phyloP scores from a whole-genome alignment of 495 filamentous ascomycete genomes.

The Penicillium odoratum region DNA sequence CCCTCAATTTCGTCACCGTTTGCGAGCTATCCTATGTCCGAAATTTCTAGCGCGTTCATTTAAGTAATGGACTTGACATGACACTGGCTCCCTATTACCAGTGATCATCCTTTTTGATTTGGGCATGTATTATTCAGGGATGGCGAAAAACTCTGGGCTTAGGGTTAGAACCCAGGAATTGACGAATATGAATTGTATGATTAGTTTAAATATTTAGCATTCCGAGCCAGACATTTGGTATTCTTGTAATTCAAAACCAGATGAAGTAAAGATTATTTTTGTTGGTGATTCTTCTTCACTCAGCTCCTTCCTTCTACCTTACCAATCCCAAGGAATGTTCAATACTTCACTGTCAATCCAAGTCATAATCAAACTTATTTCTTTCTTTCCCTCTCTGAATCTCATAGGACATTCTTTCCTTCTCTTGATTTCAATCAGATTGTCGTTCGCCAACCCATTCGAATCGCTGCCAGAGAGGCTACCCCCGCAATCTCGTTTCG shows the following conservation, averaged over 20 bases:
- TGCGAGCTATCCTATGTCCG: constrained; percentile 14
- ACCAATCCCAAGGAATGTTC: no score
- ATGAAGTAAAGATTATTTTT: neutral
- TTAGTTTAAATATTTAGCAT: constrained; percentile 22
- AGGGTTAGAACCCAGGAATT: constrained; percentile 29
- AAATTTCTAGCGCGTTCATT: constrained; percentile 20
- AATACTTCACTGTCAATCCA: no score
- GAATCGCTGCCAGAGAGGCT: no score
- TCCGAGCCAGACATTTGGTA: neutral
- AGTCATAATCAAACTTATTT: no score
- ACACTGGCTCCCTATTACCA: constrained; percentile 27
- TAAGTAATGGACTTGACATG: constrained; percentile 22
- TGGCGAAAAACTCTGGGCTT: constrained; percentile 26
- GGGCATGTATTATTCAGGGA: constrained; percentile 43
- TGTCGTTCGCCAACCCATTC: no score
- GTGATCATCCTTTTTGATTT: constrained; percentile 21
- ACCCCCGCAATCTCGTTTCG: no score
- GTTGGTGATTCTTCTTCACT: no score
- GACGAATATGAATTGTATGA: constrained; percentile 42
- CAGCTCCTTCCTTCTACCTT: no score
- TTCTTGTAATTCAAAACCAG: neutral
- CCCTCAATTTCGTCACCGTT: constrained; percentile 11
- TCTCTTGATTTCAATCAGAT: no score
- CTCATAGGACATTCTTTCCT: no score
- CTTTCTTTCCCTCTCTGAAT: no score